A percentile compares a stretch with the other conserved stretches of the same genome.
These are phyloP conservation scores for Asclepias syriaca DNA, from an alignment of 257 asterid species.

Conservation along the genomic window DNA sequence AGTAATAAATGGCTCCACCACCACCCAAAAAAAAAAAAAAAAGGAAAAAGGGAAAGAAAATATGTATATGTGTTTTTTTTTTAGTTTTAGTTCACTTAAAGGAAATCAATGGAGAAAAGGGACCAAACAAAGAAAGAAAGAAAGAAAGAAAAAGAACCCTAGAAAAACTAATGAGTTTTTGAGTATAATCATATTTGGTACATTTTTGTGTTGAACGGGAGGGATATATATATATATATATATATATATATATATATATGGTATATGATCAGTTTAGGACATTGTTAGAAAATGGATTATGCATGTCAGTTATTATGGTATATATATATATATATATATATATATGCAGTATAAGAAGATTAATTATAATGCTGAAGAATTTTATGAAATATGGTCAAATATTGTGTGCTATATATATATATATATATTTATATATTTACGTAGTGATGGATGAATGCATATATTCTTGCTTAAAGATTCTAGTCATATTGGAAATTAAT, in stretches of 20 bases:
- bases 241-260: background rate
- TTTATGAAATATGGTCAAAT: slow-evolving; percentile 13
- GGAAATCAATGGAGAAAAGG: too few species aligned
- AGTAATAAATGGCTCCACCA: slow-evolving; percentile 37
- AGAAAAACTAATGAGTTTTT: background rate
- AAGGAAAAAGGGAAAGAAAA: background rate
- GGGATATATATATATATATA: background rate
- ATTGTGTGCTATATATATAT: slow-evolving; percentile 17
- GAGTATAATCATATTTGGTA: background rate
- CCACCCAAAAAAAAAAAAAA: background rate
- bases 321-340: background rate
- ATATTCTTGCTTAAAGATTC: slow-evolving; percentile 16
- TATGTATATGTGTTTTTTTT: too few species aligned
- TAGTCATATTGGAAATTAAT: slow-evolving; percentile 4
- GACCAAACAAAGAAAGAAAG: too few species aligned
- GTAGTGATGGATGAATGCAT: background rate
- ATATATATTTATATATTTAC: too few species aligned
- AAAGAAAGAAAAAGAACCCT: background rate
- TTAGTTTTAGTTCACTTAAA: too few species aligned
- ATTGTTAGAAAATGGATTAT: background rate
- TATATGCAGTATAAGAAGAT: background rate
- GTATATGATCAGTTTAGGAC: background rate
- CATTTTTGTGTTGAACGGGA: background rate
- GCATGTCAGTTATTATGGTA: background rate
- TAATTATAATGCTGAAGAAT: slow-evolving; percentile 2